Evolutionary conservation across 371 early-diverging fungal genomes (phyloP).

Genomic region (Mortierella sp.): DNA sequence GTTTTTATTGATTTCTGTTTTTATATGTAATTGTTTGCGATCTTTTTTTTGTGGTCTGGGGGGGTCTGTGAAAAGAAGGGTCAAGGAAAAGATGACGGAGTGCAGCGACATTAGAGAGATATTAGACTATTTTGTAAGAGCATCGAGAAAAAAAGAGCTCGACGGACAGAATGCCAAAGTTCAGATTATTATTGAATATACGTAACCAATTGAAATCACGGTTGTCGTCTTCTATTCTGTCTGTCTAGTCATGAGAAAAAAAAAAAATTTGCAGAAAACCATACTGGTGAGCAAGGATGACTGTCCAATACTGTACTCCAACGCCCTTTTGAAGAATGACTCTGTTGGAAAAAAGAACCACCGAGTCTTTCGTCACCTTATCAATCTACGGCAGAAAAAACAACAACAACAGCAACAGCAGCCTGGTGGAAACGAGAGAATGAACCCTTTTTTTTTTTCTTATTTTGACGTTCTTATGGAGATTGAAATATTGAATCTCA

Average conservation of each 20-base stretch:
- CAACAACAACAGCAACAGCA: no score
- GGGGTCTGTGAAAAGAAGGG: neutral
- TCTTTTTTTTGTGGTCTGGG: neutral
- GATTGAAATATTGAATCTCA: constrained; percentile 7
- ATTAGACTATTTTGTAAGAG: neutral
- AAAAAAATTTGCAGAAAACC: neutral
- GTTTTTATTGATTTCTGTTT: neutral
- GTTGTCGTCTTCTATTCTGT: no score
- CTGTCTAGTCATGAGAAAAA: no score
- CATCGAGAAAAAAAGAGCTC: neutral
- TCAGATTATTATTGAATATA: no score
- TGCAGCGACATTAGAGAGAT: no score
- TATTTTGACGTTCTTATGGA: neutral
- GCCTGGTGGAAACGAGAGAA: neutral
- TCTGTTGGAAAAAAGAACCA: neutral
- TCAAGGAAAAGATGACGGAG: neutral
- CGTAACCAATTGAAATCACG: no score
- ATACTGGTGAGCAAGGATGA: neutral
- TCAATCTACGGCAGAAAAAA: neutral
- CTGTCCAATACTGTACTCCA: no score
- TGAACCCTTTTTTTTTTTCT: neutral
- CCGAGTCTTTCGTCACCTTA: neutral
- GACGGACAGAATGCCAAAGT: no score
- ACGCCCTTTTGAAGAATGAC: no score
- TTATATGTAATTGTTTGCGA: neutral